Evolutionary conservation across 495 filamentous ascomycete genomes (phyloP), one percentile per base, ranked within the genome.

Genomic region (Talaromyces wortmannii): DNA sequence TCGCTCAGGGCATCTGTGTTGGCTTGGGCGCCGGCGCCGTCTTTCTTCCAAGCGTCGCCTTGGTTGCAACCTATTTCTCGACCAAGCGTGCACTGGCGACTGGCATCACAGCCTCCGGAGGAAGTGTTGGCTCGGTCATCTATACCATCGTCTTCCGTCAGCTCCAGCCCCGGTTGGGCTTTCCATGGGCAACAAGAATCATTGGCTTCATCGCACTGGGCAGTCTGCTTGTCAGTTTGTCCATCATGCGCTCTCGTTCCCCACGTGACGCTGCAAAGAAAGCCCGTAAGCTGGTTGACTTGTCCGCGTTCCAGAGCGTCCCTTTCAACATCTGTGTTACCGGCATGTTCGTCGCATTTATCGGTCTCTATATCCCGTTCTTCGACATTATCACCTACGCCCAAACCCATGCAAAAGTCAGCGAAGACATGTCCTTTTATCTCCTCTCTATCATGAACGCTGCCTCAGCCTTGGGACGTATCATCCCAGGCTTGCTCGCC

Each of bases 21-120:
- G 64, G 66, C 8, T 57, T 86, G 15, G 86, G 87, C 11, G 78
- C 78, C 23, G 78, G 77, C 44, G 15, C 74, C 13, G 70, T 88
- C 45, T 89, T 90, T 69, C 66, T 74, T 5, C 74, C 74, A 0
- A 67, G 65, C 13, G 55, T 82, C 6, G 70, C 73, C 1, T 57
- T 76, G 40, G 63, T 79, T 0, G 61, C 73, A 0, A 65, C 66
- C 0, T 72, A 73, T 43, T 82, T 80, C 56, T 68, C 62, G 3
- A 71, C 64, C 2, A 67, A 62, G 13, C 60, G 66, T 6, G 69
- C 75, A 0, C 47, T 84, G 7, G 74, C 79, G 0, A 77, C 68
- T 0, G 82, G 81, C 0, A 64, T 79, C 31, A 63, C 66, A 0
- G 59, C 74, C 1, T 67, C 70, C 4, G 70, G 79, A 5, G 74